phyloP scores from a whole-genome alignment of 192 early-diverging fungal genomes.

The Coemansia sp. region DNA sequence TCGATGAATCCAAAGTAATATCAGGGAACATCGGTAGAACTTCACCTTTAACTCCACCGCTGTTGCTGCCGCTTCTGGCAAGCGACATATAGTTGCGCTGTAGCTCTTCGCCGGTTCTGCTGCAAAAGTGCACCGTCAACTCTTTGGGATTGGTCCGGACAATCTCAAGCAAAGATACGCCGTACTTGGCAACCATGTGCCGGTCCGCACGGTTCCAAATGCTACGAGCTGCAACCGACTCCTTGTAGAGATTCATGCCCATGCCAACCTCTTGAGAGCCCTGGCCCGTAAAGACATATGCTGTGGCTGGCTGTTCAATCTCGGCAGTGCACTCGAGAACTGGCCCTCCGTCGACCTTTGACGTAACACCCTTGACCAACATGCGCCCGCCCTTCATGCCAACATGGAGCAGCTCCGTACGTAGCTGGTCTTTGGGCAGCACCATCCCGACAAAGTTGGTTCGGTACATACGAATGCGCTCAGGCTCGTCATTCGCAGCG shows the following conservation, averaged over 20 bases:
- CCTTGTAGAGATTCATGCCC: slow-evolving; percentile 92
- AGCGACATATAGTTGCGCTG: slow-evolving; percentile 70
- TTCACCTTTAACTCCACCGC: not conserved
- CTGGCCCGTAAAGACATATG: slow-evolving; percentile 96
- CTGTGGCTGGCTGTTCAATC: slow-evolving; percentile 85
- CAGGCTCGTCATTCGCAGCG: slow-evolving; percentile 84
- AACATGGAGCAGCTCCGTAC: slow-evolving; percentile 81
- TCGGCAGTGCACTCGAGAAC: slow-evolving; percentile 81
- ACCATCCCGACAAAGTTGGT: slow-evolving; percentile 91
- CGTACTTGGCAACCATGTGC: slow-evolving; percentile 85
- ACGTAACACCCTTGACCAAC: slow-evolving; percentile 83
- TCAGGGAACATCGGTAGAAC: slow-evolving; percentile 23
- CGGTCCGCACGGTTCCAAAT: slow-evolving; percentile 92
- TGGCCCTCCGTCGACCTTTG: slow-evolving; percentile 66
- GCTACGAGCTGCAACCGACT: slow-evolving; percentile 74
- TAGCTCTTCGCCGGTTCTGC: slow-evolving; percentile 77
- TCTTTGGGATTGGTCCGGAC: slow-evolving; percentile 79
- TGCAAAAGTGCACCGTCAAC: slow-evolving; percentile 73
- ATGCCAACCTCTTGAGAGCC: slow-evolving; percentile 93
- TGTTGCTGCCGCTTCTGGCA: not conserved
- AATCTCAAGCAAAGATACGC: slow-evolving; percentile 86
- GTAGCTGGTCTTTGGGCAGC: slow-evolving; percentile 79
- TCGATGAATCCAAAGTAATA: slow-evolving; percentile 70
- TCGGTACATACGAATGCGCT: slow-evolving; percentile 75
- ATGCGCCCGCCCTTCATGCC: slow-evolving; percentile 92